Conservation (phyloP, 768 basidiomycete genomes). For the Xerocomus spinulosus region DNA sequence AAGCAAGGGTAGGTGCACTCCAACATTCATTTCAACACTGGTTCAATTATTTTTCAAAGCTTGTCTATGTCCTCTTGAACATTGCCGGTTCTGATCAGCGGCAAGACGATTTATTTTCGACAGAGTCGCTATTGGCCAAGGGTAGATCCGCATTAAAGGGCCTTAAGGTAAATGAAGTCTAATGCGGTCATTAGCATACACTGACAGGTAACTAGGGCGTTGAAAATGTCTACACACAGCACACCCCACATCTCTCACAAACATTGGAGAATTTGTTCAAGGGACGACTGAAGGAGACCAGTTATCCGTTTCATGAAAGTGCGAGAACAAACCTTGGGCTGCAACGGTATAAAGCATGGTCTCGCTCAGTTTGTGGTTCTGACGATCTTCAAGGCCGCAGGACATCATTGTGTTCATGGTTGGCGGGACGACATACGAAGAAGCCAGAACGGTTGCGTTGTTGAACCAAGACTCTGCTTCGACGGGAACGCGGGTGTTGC, state of each 20-base stretch:
- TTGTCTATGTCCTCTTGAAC: slow-evolving; percentile 90
- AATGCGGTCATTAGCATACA: background rate
- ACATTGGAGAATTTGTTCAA: slow-evolving; percentile 87
- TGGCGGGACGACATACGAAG: slow-evolving; percentile 95
- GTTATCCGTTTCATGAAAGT: slow-evolving; percentile 84
- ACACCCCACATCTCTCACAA: slow-evolving; percentile 87
- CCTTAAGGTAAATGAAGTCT: slow-evolving; percentile 65
- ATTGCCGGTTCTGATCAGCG: slow-evolving; percentile 93
- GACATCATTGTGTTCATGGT: slow-evolving; percentile 97
- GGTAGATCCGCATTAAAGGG: slow-evolving; percentile 95
- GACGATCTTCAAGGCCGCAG: slow-evolving; percentile 60
- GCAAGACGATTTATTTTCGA: slow-evolving; percentile 96
- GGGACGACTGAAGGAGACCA: slow-evolving; percentile 80
- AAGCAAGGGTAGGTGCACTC: slow-evolving; percentile 51
- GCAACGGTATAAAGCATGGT: slow-evolving; percentile 49
- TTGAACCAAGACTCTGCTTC: slow-evolving; percentile 76
- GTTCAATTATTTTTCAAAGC: slow-evolving; percentile 39
- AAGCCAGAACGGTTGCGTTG: slow-evolving; percentile 78
- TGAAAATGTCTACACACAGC: slow-evolving; percentile 98
- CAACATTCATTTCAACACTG: slow-evolving; percentile 6
- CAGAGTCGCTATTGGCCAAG: slow-evolving; percentile 89
- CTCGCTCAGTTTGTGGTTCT: background rate
- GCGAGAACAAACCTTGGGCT: slow-evolving; percentile 62
- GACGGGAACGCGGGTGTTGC: slow-evolving; percentile 69
- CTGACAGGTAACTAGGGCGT: slow-evolving; percentile 62